Conservation (phyloP, 1,284 basidiomycete genomes). For the Irpex sp. region DNA sequence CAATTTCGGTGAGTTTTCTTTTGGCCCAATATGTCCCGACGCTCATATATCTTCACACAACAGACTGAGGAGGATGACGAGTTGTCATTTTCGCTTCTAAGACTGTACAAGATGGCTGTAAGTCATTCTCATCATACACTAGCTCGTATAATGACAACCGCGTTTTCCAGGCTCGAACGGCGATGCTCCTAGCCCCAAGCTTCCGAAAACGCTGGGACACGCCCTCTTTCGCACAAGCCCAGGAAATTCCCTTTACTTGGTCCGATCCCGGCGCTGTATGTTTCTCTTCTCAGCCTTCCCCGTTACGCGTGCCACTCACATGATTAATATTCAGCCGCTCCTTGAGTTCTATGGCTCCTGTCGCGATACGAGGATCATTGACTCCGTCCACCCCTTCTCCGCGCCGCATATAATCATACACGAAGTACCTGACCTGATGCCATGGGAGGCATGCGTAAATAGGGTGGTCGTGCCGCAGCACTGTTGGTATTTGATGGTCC, state of each 20-base stretch:
- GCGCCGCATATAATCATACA: constrained; percentile 50
- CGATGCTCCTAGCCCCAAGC: constrained; percentile 30
- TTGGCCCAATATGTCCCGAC: not conserved
- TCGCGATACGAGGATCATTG: constrained; percentile 34
- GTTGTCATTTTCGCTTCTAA: not conserved
- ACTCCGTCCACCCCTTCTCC: constrained; percentile 39
- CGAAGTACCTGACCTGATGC: constrained; percentile 35
- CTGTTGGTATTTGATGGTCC: constrained; percentile 16
- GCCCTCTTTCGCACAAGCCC: constrained; percentile 22
- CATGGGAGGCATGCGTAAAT: constrained; percentile 21
- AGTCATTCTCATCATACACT: constrained; percentile 17
- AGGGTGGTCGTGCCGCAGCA: constrained; percentile 15
- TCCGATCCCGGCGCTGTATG: constrained; percentile 44
- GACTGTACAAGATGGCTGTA: constrained; percentile 25
- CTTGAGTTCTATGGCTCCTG: constrained; percentile 21
- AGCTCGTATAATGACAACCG: not conserved
- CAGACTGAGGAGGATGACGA: not conserved
- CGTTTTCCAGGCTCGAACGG: constrained; percentile 33
- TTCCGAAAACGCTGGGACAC: constrained; percentile 34
- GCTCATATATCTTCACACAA: not conserved
- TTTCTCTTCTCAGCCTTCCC: not conserved
- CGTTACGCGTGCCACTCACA: not conserved
- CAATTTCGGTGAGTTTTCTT: not conserved
- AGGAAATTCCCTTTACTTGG: constrained; percentile 42
- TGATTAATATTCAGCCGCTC: constrained; percentile 18